Conservation (phyloP, 176 grass and related monocot genomes). For the Bothriochloa decipiens region DNA sequence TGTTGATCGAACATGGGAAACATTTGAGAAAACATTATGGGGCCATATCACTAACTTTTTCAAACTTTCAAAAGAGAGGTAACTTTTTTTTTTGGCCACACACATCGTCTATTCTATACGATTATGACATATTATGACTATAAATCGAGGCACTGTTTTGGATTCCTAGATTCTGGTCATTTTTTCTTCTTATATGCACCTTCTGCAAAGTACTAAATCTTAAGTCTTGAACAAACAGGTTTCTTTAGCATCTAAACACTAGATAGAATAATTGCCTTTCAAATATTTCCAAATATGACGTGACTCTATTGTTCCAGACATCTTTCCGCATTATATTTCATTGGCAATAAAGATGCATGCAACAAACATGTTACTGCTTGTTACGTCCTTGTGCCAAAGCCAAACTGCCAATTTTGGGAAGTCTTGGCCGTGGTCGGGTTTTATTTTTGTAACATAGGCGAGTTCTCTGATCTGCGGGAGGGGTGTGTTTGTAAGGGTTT, state of each 20-base stretch:
- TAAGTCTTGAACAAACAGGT: slow-evolving; percentile 17
- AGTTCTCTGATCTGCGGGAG: not conserved
- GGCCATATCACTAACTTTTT: slow-evolving; percentile 80
- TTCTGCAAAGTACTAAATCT: slow-evolving; percentile 30
- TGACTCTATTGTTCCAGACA: not conserved
- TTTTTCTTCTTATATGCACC: not conserved
- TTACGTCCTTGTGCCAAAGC: not conserved
- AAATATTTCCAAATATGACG: too few relatives aligned
- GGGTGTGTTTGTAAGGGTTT: not conserved
- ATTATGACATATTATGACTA: slow-evolving; percentile 16
- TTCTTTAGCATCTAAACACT: slow-evolving; percentile 3
- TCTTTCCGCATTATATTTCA: not conserved
- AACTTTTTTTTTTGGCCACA: slow-evolving; percentile 30
- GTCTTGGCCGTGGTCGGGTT: not conserved
- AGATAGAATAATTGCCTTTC: not conserved
- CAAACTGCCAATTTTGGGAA: not conserved
- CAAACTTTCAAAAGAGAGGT: slow-evolving; percentile 96
- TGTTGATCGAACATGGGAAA: slow-evolving; percentile 95
- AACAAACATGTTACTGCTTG: slow-evolving; percentile 11
- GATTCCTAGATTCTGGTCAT: slow-evolving; percentile 11
- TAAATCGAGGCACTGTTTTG: slow-evolving; percentile 32
- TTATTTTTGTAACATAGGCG: not conserved
- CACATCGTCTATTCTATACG: slow-evolving; percentile 13
- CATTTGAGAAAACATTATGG: slow-evolving; percentile 97
- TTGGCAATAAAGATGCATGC: not conserved